Evolutionary conservation across 345 rosid genomes (phyloP), one percentile per base, ranked within the genome.

Genomic region (Euphorbia tirucalli): DNA sequence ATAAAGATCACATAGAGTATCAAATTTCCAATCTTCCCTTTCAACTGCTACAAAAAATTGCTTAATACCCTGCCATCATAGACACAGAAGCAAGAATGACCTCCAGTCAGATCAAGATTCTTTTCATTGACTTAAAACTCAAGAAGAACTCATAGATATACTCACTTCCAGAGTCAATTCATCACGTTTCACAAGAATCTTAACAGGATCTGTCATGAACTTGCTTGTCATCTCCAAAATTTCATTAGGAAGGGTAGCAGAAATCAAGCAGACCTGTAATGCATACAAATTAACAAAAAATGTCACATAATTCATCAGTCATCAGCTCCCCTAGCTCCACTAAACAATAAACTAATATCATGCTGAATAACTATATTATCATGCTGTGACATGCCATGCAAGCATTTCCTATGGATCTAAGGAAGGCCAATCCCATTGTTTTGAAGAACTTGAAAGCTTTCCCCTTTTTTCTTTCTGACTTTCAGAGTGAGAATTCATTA

Each of bases 1-100:
- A 82, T 95, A 92, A 69, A 90, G 97, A 81, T 95, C 99, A 71
- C 93, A 88, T 18, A 95, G 82, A 3, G 99, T 95, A 79, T 95
- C 99, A 81, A 95, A 95, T 78, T 95, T 95, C 99, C 99, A 95
- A 48, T 95, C 97, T 79, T 95, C 99, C 61, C 84, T 86, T 87
- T 95, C 99, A 76, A 95, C 99, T 0, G 93, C 92, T 60, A 95
- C 96, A 31, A 92, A 92, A 77, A 92, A 95, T 73, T 95, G 97
- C 77, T 90, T 95, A 82, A 92, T 92, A 22, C 99, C 97, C 99
- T 92, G 83, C 61, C 69, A 74, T 46, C n/a, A 59, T 46, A 79
- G 66, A 71, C 60, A 44, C 43, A 75, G 15, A 43, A 57, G 13
- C 52, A 39, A 57, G 5, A 48, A 61, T 27, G 68, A 35, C 49